phyloP scores from a whole-genome alignment of 2,329 filamentous ascomycete genomes.

The Phyllosticta capitalensis region DNA sequence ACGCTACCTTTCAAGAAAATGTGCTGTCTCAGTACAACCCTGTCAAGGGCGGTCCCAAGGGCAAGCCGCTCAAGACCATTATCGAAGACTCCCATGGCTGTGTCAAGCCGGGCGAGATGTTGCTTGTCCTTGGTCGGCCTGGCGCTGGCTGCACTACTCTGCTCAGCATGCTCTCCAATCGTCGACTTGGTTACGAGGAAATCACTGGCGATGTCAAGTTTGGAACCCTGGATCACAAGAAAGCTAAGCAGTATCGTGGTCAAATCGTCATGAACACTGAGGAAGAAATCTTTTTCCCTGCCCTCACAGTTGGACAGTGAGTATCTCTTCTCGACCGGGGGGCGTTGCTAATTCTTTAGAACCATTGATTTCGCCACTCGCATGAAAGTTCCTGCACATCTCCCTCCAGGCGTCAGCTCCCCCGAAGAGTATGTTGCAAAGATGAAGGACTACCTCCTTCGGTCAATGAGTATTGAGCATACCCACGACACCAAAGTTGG shows the following conservation, averaged over 20 bases:
- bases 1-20: constrained; percentile 12
- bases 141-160: constrained; percentile 78
- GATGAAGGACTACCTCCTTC: constrained; percentile 46
- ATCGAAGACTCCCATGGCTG: constrained; percentile 27
- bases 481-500: constrained; percentile 55
- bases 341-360: constrained; percentile 16
- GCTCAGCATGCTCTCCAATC: constrained; percentile 58
- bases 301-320: constrained; percentile 36
- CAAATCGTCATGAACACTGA: constrained; percentile 50
- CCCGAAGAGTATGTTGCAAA: constrained; percentile 39
- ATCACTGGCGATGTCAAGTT: constrained; percentile 38
- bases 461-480: constrained; percentile 35
- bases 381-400: constrained; percentile 45
- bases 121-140: constrained; percentile 54
- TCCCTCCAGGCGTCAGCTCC: constrained; percentile 37
- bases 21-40: constrained; percentile 11
- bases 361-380: constrained; percentile 48
- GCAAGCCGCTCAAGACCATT: constrained; percentile 10
- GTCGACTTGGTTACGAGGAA: constrained; percentile 8
- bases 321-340: background rate
- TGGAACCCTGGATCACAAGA: constrained; percentile 35
- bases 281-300: constrained; percentile 43
- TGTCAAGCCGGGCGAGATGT: constrained; percentile 58
- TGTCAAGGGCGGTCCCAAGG: background rate
- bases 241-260: constrained; percentile 41